Evolutionary conservation across 495 filamentous ascomycete species (phyloP).

Genomic region (Podospora sp.): DNA sequence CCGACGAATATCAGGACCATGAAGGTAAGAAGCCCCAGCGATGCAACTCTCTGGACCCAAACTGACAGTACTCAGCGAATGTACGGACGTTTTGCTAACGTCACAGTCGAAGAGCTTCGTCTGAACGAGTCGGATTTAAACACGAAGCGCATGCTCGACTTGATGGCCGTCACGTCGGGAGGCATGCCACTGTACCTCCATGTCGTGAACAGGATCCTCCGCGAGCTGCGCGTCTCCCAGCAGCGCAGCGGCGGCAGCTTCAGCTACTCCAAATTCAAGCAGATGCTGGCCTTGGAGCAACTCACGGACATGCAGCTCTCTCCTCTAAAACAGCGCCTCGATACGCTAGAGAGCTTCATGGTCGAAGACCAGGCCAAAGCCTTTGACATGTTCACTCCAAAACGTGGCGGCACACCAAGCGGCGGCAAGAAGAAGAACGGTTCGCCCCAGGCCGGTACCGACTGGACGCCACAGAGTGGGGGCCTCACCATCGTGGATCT

Average conservation of each 20-base stretch:
- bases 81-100: conserved; percentile 46
- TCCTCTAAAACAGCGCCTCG: conserved; percentile 58
- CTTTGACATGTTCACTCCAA: conserved; percentile 16
- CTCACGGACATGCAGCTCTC: conserved; percentile 50
- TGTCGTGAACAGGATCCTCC: conserved; percentile 59
- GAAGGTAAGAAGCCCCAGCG: conserved; percentile 30
- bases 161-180: conserved; percentile 63
- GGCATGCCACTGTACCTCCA: conserved; percentile 66
- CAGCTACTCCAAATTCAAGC: conserved; percentile 56
- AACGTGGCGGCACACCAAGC: background rate
- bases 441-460: conserved; percentile 24
- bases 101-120: conserved; percentile 55
- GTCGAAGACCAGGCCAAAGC: conserved; percentile 34
- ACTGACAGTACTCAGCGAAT: conserved; percentile 24
- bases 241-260: conserved; percentile 44
- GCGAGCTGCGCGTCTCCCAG: conserved; percentile 57
- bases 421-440: background rate
- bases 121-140: conserved; percentile 63
- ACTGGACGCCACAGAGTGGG: conserved; percentile 49
- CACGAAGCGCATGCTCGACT: conserved; percentile 63
- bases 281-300: conserved; percentile 35
- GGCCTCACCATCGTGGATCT: conserved; percentile 74
- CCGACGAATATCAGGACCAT: conserved; percentile 60
- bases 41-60: background rate
- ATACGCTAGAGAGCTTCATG: conserved; percentile 63